Percentiles rank a stretch among this genome's conserved stretches.
These are phyloP conservation scores for Clarireedia homoeocarpa DNA, from an alignment of 2,329 filamentous ascomycete species.

Conservation along the genomic window DNA sequence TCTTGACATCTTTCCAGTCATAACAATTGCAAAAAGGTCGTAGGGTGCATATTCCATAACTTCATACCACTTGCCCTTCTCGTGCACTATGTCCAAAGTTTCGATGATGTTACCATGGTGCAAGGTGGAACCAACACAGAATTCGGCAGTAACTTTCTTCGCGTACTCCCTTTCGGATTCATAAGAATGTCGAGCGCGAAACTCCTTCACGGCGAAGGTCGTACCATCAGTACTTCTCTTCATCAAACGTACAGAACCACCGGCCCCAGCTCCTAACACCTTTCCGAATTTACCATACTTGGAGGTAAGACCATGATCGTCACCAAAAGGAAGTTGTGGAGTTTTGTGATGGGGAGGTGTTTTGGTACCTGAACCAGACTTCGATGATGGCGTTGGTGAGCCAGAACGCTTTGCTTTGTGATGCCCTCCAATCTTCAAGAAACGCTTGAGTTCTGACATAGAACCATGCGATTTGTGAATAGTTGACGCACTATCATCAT, in stretches of 20 bases:
- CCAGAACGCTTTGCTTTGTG: constrained; percentile 59
- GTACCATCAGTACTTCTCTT: constrained; percentile 87
- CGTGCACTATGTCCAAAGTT: constrained; percentile 91
- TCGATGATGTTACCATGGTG: constrained; percentile 99
- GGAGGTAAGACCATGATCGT: constrained; percentile 82
- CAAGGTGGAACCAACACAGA: constrained; percentile 93
- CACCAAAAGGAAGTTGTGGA: constrained; percentile 77
- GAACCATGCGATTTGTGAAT: constrained; percentile 59
- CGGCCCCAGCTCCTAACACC: constrained; percentile 86
- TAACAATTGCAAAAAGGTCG: constrained; percentile 95
- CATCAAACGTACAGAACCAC: constrained; percentile 89
- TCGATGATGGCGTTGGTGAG: constrained; percentile 51
- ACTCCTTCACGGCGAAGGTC: constrained; percentile 97
- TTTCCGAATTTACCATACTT: constrained; percentile 96
- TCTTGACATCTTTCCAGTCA: constrained; percentile 94
- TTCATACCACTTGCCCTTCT: constrained; percentile 92
- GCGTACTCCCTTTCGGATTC: constrained; percentile 93
- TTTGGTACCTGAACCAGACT: constrained; percentile 36
- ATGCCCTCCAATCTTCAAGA: constrained; percentile 75
- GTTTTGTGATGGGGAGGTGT: constrained; percentile 40
- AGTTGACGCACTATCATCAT: constrained; percentile 38
- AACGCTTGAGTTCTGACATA: constrained; percentile 93
- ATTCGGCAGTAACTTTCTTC: constrained; percentile 97
- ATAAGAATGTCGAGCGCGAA: constrained; percentile 83
- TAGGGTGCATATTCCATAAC: constrained; percentile 98